These are phyloP conservation scores for Cocos nucifera DNA, from an alignment of 176 grass and related monocot species.

Conservation along the genomic window DNA sequence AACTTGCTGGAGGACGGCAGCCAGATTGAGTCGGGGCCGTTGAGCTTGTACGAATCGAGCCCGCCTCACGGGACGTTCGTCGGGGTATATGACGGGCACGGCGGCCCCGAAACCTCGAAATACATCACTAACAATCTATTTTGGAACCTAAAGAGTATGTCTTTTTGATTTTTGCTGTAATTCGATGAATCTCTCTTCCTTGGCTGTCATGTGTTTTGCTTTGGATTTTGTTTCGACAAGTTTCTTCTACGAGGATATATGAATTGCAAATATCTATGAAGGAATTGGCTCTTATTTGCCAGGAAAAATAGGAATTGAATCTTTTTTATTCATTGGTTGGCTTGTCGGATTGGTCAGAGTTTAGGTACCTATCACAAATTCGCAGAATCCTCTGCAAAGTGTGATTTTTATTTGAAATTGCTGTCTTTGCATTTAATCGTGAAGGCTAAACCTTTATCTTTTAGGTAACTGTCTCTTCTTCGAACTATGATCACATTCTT, in stretches of 20 bases:
- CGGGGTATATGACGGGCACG: constrained; percentile 71
- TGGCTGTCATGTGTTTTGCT: neutral
- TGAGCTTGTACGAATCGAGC: constrained; percentile 4
- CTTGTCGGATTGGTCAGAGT: no score
- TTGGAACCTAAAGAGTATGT: constrained; percentile 50
- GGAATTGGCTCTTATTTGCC: no score
- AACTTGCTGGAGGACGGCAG: constrained; percentile 62
- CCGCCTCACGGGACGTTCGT: constrained; percentile 44
- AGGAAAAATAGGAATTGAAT: no score
- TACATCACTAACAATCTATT: constrained; percentile 52
- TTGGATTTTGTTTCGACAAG: neutral
- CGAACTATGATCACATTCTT: no score
- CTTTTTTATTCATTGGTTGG: no score
- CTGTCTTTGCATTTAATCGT: neutral
- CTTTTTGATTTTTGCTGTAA: neutral
- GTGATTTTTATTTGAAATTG: neutral
- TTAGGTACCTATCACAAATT: no score
- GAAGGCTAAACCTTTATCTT: constrained; percentile 2
- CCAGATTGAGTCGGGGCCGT: constrained; percentile 61
- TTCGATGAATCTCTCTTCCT: neutral
- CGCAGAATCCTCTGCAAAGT: no score
- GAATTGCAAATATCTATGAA: no score
- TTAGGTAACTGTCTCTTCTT: neutral
- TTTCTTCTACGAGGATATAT: no score
- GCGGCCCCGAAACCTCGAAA: constrained; percentile 48